These are phyloP conservation scores for Mycogone perniciosa DNA, from an alignment of 2,329 filamentous ascomycete genomes.

Conservation along the genomic window DNA sequence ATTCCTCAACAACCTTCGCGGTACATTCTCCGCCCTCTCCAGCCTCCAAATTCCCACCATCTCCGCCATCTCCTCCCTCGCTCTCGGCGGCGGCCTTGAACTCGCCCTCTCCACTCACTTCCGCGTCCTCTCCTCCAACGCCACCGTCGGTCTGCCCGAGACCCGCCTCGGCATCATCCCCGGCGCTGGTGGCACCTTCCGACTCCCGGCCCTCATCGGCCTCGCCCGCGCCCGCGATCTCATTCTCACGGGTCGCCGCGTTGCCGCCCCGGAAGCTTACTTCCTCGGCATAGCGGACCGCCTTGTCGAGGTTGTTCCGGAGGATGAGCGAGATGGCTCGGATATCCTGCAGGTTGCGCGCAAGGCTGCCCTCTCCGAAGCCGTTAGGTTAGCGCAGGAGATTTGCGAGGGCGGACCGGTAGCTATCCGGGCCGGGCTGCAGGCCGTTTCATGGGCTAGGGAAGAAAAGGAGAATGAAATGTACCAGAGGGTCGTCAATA, in stretches of 20 bases:
- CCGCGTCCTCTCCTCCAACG: constrained; percentile 76
- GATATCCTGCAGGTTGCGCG: constrained; percentile 53
- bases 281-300: constrained; percentile 85
- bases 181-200: constrained; percentile 86
- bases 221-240: constrained; percentile 77
- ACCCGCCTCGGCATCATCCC: constrained; percentile 91
- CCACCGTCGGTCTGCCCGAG: constrained; percentile 78
- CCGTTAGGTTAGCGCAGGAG: constrained; percentile 70
- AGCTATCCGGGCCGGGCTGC: constrained; percentile 70
- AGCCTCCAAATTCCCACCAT: constrained; percentile 83
- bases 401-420: constrained; percentile 89
- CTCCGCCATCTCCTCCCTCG: constrained; percentile 75
- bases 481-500: constrained; percentile 76
- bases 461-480: constrained; percentile 80
- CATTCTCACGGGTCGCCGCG: constrained; percentile 81
- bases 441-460: constrained; percentile 65
- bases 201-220: constrained; percentile 77
- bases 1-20: constrained; percentile 72
- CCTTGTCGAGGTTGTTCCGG: constrained; percentile 70
- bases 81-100: constrained; percentile 90
- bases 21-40: constrained; percentile 67
- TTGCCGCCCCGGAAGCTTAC: constrained; percentile 79
- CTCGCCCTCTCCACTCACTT: constrained; percentile 85
- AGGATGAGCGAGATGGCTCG: constrained; percentile 38
- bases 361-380: constrained; percentile 64